Conservation (phyloP, 2,329 filamentous ascomycete genomes). For the Fusarium drepaniforme region DNA sequence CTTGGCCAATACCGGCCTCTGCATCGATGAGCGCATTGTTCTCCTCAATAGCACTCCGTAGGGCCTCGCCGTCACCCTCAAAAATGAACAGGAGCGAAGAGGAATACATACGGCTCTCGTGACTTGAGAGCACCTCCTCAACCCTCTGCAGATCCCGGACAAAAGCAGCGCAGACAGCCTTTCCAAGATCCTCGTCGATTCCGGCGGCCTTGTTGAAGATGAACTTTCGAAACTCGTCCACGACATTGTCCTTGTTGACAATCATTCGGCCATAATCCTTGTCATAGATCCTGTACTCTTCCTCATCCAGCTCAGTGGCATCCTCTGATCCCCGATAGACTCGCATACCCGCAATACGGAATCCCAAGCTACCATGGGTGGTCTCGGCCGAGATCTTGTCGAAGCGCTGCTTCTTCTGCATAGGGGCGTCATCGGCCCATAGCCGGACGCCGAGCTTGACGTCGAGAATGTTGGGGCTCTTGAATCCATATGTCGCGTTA, state of each 20-base stretch:
- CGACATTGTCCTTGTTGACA: constrained; percentile 66
- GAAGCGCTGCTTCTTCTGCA: constrained; percentile 70
- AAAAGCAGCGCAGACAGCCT: constrained; percentile 66
- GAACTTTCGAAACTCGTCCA: constrained; percentile 67
- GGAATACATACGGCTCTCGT: constrained; percentile 75
- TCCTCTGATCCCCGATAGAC: constrained; percentile 70
- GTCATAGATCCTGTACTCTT: constrained; percentile 70
- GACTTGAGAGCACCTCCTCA: constrained; percentile 63
- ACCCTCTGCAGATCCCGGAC: constrained; percentile 65
- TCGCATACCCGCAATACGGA: constrained; percentile 75
- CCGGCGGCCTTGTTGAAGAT: constrained; percentile 69
- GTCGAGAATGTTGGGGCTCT: constrained; percentile 89
- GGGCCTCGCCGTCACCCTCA: constrained; percentile 70
- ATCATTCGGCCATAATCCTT: constrained; percentile 70
- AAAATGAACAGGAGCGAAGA: constrained; percentile 73
- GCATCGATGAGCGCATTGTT: constrained; percentile 61
- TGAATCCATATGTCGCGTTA: constrained; percentile 85
- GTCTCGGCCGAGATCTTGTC: constrained; percentile 69
- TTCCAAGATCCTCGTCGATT: constrained; percentile 70
- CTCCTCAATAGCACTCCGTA: constrained; percentile 66
- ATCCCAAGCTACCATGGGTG: constrained; percentile 71
- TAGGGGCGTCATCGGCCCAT: constrained; percentile 81
- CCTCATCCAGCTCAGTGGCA: constrained; percentile 62
- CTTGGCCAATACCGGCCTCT: constrained; percentile 60
- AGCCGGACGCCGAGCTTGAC: constrained; percentile 89